Evolutionary conservation across 345 rosid genomes (phyloP).

Genomic region (Citropsis articulata): DNA sequence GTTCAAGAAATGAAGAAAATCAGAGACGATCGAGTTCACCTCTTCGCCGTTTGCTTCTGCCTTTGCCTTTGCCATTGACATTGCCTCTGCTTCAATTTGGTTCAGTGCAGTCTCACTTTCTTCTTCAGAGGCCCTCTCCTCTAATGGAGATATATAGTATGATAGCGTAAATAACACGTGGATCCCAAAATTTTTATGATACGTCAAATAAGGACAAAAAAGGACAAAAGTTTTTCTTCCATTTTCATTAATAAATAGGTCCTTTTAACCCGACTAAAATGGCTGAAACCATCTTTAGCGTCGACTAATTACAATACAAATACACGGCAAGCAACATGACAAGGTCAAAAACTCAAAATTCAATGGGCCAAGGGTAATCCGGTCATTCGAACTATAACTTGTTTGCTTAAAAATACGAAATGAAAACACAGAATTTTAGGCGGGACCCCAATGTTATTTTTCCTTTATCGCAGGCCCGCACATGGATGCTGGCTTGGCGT

Average conservation of each 20-base stretch:
- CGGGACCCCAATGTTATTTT: background rate
- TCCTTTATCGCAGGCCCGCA: background rate
- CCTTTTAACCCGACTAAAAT: background rate
- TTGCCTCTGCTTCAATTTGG: slow-evolving; percentile 12
- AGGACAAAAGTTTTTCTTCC: background rate
- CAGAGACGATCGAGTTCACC: slow-evolving; percentile 42
- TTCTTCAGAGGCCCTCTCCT: background rate
- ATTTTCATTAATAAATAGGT: too few relatives aligned
- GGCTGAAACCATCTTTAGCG: too few relatives aligned
- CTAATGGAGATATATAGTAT: too few relatives aligned
- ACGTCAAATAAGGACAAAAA: background rate
- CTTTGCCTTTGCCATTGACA: slow-evolving; percentile 31
- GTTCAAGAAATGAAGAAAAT: slow-evolving; percentile 75
- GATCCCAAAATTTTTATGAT: background rate
- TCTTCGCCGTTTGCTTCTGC: slow-evolving; percentile 21
- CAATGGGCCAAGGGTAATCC: too few relatives aligned
- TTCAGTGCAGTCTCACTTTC: background rate
- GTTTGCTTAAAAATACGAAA: too few relatives aligned
- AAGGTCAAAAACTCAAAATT: too few relatives aligned
- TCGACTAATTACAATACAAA: too few relatives aligned
- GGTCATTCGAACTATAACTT: too few relatives aligned
- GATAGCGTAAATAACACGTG: background rate
- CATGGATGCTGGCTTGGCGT: background rate
- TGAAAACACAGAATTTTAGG: background rate
- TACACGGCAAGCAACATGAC: too few relatives aligned